Evolutionary conservation across 1,284 basidiomycete species (phyloP), one percentile per base, ranked within the genome.

Genomic region (Abortiporus biennis): DNA sequence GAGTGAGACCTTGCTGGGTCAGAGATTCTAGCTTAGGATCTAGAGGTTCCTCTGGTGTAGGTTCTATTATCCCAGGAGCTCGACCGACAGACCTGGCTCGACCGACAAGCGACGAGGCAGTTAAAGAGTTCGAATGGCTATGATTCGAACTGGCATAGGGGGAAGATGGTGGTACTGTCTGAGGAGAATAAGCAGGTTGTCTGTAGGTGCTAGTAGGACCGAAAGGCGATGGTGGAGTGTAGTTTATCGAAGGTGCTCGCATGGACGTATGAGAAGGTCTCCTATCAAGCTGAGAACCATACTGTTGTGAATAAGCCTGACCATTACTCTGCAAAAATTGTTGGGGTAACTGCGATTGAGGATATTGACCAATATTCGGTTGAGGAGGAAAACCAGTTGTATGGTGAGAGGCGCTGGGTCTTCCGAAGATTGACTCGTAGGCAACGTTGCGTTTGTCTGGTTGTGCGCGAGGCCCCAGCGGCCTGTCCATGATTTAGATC

Each of bases 361-460:
- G 51, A 42, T 50, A 47, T 27, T 46, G 49, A 22, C 54, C 55
- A 44, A 57, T 39, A 48, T 46, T 47, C 24, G 62, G 56, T 40
- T 72, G 71, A n/a, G 20, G 20, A n/a, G n/a, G n/a, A n/a, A n/a
- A n/a, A n/a, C n/a, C n/a, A 19, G 22, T 15, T 21, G 25, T 29
- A 54, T 80, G 79, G 57, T 81, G 79, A 29, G 67, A 54, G 32
- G 69, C 63, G 47, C 74, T 76, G 36, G 85, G 80, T 17, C 87
- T 74, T 25, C 85, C 84, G 61, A 91, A 91, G 62, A 91, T 88
- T 55, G 80, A 78, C 61, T 88, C 82, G 67, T 86, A 91, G 30
- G 87, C 87, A 44, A 76, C 74, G 58, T 76, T 68, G 44, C 85
- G 80, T 58, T 85, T 85, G 68, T 85, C 82, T 39, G 78, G 78